Evolutionary conservation across 2,329 filamentous ascomycete species (phyloP), one percentile per base, ranked within the genome.

Genomic region (Tolypocladium pustulatum): DNA sequence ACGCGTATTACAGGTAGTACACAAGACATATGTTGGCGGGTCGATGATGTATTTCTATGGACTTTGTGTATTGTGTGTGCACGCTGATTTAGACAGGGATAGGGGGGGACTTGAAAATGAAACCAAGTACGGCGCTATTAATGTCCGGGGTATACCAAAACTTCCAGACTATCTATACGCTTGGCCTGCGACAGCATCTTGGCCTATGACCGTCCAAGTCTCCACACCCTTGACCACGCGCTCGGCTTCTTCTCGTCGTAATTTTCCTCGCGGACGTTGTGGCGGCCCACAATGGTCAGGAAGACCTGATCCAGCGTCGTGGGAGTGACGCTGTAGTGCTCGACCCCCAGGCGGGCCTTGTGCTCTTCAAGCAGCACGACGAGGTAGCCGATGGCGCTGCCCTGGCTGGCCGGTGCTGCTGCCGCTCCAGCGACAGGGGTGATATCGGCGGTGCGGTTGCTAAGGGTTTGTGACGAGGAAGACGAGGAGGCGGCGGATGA

Each of bases 291-390:
- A 68, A 97, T 94, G 32, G 81, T 82, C 70, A 97, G 73, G 72
- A 97, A 97, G 0, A 97, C 91, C 72, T 96, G 90, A 69, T 97
- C 92, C 49, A 97, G 75, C 20, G 90, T 95, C 22, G 91, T 94
- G 30, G 90, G 90, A 59, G 84, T 89, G 63, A 96, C 90, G 55
- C 88, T 91, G 72, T 93, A 97, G 71, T 95, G 90, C 69, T 90
- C 87, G 54, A 96, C 81, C 0, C 89, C 89, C 34, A 96, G 72
- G 5, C 74, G 72, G 25, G 83, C 76, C 66, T 87, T 89, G 61
- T 86, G 79, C 64, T 85, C 82, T 72, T 97, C 92, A 1, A 96
- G 76, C 46, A 87, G 67, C 17, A 87, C 82, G 61, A 94, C 90
- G 6, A 95, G 74, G 7, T 79, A 78, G 0, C 88, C 86, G 27